Percentiles rank a stretch among this genome's conserved stretches.
These are phyloP conservation scores for Fusarium veterinarium DNA, from an alignment of 2,329 filamentous ascomycete species.

Conservation along the genomic window DNA sequence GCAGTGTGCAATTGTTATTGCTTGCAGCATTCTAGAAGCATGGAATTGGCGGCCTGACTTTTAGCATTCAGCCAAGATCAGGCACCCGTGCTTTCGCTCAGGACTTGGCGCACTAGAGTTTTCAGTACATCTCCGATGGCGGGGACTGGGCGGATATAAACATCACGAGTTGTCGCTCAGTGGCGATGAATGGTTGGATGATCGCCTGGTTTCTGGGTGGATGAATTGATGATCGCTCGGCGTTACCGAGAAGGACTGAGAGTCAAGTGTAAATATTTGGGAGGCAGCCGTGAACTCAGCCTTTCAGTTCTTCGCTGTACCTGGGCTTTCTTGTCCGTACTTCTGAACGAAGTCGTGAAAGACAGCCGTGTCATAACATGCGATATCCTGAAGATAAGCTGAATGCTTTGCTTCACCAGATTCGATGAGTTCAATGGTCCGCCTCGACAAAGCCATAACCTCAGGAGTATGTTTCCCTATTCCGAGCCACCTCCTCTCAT, in stretches of 20 bases:
- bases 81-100: not conserved
- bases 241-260: not conserved
- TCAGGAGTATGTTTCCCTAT: slow-evolving; percentile 20
- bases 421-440: not conserved
- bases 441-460: not conserved
- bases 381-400: slow-evolving; percentile 4
- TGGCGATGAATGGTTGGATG: not conserved
- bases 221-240: not conserved
- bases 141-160: slow-evolving; percentile 5
- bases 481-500: slow-evolving; percentile 20
- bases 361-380: slow-evolving; percentile 6
- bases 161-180: not conserved
- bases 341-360: slow-evolving; percentile 22
- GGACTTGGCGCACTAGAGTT: not conserved
- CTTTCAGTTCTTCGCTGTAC: not conserved
- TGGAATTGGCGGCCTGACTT: not conserved
- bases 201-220: not conserved
- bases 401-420: not conserved
- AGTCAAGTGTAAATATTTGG: accelerated
- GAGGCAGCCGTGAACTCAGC: not conserved
- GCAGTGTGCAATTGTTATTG: not conserved
- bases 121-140: not conserved
- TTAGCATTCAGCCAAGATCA: slow-evolving; percentile 1
- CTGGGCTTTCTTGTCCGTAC: not conserved
- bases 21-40: slow-evolving; percentile 15